Evolutionary conservation across 495 filamentous ascomycete genomes (phyloP).

Genomic region (Letharia columbiana): DNA sequence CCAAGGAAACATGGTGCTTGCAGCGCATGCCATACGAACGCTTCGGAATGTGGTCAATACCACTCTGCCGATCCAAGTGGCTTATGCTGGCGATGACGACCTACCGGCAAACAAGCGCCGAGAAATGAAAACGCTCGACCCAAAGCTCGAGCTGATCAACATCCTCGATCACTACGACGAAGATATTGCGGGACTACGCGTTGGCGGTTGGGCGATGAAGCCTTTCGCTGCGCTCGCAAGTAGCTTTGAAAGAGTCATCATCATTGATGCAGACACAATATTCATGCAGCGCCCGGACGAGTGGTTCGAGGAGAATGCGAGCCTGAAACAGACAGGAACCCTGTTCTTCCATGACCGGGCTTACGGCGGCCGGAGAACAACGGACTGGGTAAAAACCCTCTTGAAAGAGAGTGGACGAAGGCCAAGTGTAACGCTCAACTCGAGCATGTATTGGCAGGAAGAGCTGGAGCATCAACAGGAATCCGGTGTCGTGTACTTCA

Average conservation of each 20-base stretch:
- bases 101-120: constrained; percentile 24
- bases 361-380: constrained; percentile 7
- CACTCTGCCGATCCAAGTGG: constrained; percentile 33
- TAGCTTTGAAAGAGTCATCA: constrained; percentile 28
- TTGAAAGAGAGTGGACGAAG: constrained; percentile 15
- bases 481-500: constrained; percentile 29
- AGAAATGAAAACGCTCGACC: constrained; percentile 7
- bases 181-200: not conserved
- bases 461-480: constrained; percentile 24
- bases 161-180: constrained; percentile 5
- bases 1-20: constrained; percentile 10
- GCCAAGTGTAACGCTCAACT: constrained; percentile 19
- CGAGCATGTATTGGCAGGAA: constrained; percentile 26
- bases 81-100: constrained; percentile 34
- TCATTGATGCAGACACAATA: constrained; percentile 30
- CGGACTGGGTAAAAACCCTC: constrained; percentile 6
- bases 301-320: constrained; percentile 24
- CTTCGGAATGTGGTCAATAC: constrained; percentile 30
- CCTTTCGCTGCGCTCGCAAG: constrained; percentile 28
- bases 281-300: constrained; percentile 26
- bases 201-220: constrained; percentile 27
- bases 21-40: constrained; percentile 25
- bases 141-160: constrained; percentile 5
- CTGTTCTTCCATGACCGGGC: constrained; percentile 38
- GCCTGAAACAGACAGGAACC: constrained; percentile 30